phyloP scores from a whole-genome alignment of 2,329 filamentous ascomycete genomes.

The Penicillium sp. region DNA sequence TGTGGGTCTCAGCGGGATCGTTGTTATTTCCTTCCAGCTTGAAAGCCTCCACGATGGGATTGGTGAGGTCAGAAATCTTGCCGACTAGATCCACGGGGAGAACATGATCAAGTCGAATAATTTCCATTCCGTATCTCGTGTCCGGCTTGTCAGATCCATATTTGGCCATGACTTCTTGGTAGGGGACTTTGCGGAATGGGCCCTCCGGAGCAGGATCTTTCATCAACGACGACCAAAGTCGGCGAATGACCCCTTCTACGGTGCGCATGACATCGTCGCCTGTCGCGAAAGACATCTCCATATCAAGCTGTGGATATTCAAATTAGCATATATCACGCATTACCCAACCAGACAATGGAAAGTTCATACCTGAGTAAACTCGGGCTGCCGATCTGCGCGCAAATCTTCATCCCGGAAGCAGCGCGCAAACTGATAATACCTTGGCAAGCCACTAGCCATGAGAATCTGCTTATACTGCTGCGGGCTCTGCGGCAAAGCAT shows the following conservation, averaged over 20 bases:
- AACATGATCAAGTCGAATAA: slow-evolving; percentile 63
- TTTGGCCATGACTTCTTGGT: slow-evolving; percentile 71
- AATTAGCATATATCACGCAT: not conserved
- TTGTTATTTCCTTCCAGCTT: slow-evolving; percentile 55
- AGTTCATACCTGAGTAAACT: slow-evolving; percentile 77
- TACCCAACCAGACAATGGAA: not conserved
- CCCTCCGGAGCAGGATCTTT: slow-evolving; percentile 42
- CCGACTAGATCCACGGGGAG: slow-evolving; percentile 63
- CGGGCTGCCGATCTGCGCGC: slow-evolving; percentile 87
- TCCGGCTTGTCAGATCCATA: slow-evolving; percentile 95
- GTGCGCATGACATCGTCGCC: slow-evolving; percentile 66
- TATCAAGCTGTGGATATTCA: slow-evolving; percentile 64
- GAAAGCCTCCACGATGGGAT: slow-evolving; percentile 73
- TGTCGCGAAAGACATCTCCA: slow-evolving; percentile 86
- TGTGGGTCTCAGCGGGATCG: slow-evolving; percentile 53
- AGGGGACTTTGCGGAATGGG: slow-evolving; percentile 62
- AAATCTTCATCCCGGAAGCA: slow-evolving; percentile 96
- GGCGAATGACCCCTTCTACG: slow-evolving; percentile 52
- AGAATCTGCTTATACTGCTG: slow-evolving; percentile 98
- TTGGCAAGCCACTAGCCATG: slow-evolving; percentile 80
- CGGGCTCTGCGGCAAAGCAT: slow-evolving; percentile 91
- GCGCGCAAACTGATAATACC: slow-evolving; percentile 88
- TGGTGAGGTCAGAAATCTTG: slow-evolving; percentile 69
- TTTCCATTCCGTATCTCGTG: slow-evolving; percentile 68
- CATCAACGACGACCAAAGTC: slow-evolving; percentile 55